phyloP scores from a whole-genome alignment of 192 early-diverging fungal species.

The Coemansia guatemalensis region DNA sequence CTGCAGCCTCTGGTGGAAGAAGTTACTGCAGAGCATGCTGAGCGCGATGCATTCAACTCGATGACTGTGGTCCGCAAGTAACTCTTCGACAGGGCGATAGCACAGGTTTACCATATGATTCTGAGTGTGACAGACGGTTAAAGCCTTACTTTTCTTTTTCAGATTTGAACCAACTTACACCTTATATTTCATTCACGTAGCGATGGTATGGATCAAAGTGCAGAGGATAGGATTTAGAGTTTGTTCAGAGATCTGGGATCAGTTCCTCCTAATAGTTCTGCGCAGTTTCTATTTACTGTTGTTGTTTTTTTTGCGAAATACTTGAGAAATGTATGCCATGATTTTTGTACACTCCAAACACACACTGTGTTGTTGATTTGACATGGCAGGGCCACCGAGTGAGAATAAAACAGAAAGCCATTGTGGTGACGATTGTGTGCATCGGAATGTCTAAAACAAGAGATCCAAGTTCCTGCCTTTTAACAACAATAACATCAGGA shows the following conservation, averaged over 20 bases:
- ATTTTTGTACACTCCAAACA: neutral
- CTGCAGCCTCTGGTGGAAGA: conserved; percentile 77
- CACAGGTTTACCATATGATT: too few species aligned
- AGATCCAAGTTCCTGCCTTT: neutral
- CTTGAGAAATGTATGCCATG: too few species aligned
- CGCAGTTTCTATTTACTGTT: neutral
- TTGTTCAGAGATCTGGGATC: neutral
- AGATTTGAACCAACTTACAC: neutral
- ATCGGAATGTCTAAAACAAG: conserved; percentile 3
- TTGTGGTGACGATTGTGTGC: neutral
- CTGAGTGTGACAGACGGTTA: neutral
- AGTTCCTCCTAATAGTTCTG: neutral
- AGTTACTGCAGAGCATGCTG: conserved; percentile 76
- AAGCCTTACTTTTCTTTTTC: neutral
- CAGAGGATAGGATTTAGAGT: neutral
- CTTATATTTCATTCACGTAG: neutral
- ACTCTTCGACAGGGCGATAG: neutral
- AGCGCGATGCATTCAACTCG: conserved; percentile 73
- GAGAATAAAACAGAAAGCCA: neutral
- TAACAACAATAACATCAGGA: neutral
- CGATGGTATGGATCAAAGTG: neutral
- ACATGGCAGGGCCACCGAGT: neutral
- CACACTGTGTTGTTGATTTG: neutral
- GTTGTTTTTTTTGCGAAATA: too few species aligned
- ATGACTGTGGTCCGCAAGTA: conserved; percentile 46